Base-by-base conservation (phyloP, 805 yeast species). In the Hagleromyces aurorensis region DNA sequence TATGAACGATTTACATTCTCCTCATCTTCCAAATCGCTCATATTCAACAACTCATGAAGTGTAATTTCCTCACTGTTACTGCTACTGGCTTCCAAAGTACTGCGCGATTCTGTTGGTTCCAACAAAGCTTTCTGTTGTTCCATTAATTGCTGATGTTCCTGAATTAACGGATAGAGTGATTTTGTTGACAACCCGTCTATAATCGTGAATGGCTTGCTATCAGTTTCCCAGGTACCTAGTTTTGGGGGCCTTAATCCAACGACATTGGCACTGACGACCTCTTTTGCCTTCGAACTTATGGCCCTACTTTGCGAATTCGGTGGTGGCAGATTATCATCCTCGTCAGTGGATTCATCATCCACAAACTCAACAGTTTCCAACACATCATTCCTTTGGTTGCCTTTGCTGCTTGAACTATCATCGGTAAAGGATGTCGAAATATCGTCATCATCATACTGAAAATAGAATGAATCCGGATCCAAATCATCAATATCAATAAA, bases 101-200 rank as follows among this genome's bases (percentile, higher is more conserved):
- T 31, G 16, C 30, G 35, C 9, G 25, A 21, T 16, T 41, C 49
- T 8, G 43, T 39, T n/a, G 43, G 38, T 25, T 52, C 57, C 9
- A 43, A 39, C 19, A 51, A 56, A 2, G 57, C 39, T 25, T 35
- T 33, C 29, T 40, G 40, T 29, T 39, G 46, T 23, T 46, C 50
- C 22, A 40, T 37, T 11, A 52, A 33, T 23, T 47, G 52, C 34
- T 44, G 55, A 32, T 49, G 52, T 24, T 48, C 57, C 27, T 50
- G 57, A 18, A 52, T 44, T 23, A 67, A 63, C 4, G 81, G 79
- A 40, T 73, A 62, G 39, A 89, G 62, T 2, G 94, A 79, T 32
- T 96, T 69, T 0, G 97, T 91, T 0, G 94, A 78, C 17, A 84
- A 68, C 4, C 98, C 98, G 54, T 89, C 97, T 48, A 89, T 89